Base-by-base conservation (phyloP, 2,329 filamentous ascomycete species). In the Claviceps citrina region DNA sequence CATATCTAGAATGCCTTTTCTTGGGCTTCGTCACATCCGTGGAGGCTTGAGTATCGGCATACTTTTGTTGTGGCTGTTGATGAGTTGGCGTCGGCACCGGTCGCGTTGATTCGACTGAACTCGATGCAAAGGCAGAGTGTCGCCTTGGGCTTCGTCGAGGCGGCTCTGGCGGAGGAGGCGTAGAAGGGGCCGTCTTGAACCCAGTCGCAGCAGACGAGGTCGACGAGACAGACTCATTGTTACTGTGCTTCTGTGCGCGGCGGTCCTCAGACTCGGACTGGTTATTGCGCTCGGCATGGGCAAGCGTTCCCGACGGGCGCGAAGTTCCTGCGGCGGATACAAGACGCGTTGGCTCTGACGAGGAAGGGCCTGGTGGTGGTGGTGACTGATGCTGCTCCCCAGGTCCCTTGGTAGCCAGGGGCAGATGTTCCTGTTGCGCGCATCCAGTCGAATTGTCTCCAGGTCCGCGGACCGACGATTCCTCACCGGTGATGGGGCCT, bases 61-160 rank as follows among this genome's bases (percentile, higher is more conserved):
- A 34, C n/a, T 25, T 32, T 33, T 24, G 31, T 8, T 32, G 40
- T 20, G 7, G 27, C 12, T 18, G 7, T 16, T 27, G 18, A 27
- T 15, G 9, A 25, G 35, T 38, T 24, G 31, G 25, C 3, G 36
- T 10, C 18, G 43, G 36, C 18, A 42, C 15, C 5, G 40, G 37
- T 3, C 43, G 43, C 12, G 39, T 34, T 12, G 32, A 28, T 9
- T 39, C 41, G 12, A 33, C 31, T n/a, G 47, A 31, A 31, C 38
- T 49, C 9, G 41, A 25, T 5, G 42, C 26, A 3, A 52, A 51
- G 35, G 42, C 26, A 3, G 53, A 51, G 35, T 46, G 45, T 27
- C 55, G 46, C 38, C 50, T 54, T 3, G 53, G 48, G 34, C 53
- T 55, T 42, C 52, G 49, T 10, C 44, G 46, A 12, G 55, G 55